A percentile compares a stretch with the other conserved stretches of the same genome.
Conservation (phyloP, 192 early-diverging fungal species). For the Backusella parvicylindrica region DNA sequence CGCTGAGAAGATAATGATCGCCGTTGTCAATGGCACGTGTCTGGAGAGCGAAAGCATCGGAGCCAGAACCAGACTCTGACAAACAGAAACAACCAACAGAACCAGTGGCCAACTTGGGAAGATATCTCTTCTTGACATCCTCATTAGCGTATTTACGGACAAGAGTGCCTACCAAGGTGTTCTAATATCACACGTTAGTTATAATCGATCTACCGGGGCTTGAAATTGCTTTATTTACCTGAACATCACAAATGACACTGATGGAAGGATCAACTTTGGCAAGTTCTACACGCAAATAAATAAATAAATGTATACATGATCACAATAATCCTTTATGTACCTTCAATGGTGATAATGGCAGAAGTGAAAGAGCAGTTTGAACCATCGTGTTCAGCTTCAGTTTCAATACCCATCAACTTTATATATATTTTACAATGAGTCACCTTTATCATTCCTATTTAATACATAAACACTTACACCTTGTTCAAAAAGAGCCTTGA, state of each 20-base stretch:
- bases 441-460: not conserved
- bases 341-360: conserved; percentile 83
- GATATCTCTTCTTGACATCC: conserved; percentile 76
- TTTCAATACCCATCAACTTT: conserved; percentile 93
- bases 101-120: conserved; percentile 78
- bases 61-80: conserved; percentile 87
- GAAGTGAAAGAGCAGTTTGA: conserved; percentile 78
- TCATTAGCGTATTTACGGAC: conserved; percentile 80
- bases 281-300: conserved; percentile 58
- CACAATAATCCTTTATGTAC: conserved; percentile 19
- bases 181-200: conserved; percentile 43
- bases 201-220: not conserved
- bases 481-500: conserved; percentile 85
- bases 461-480: conserved; percentile 57
- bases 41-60: conserved; percentile 60
- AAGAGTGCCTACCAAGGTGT: conserved; percentile 94
- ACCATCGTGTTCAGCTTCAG: conserved; percentile 75
- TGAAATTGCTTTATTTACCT: conserved; percentile 33
- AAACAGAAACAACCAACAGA: conserved; percentile 93
- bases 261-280: conserved; percentile 95
- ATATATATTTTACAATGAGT: not conserved
- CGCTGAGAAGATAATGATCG: conserved; percentile 88
- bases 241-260: conserved; percentile 89
- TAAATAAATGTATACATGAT: not conserved
- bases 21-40: conserved; percentile 81